These are phyloP conservation scores for Bruguiera hainesii DNA, from an alignment of 441 rosid species.

Conservation along the genomic window DNA sequence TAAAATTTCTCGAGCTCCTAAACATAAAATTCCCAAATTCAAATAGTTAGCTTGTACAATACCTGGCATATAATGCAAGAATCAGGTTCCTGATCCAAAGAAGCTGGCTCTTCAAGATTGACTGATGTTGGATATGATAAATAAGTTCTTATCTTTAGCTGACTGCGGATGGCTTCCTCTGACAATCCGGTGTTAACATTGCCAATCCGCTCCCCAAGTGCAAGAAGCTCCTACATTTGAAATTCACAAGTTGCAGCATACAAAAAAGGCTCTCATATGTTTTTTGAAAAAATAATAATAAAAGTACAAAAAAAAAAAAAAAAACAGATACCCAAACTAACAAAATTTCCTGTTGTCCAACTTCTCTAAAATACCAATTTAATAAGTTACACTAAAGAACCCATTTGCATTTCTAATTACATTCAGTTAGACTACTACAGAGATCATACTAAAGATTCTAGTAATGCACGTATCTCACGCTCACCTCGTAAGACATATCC, in stretches of 20 bases:
- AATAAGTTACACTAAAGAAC: too few species aligned
- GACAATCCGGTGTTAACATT: constrained; percentile 77
- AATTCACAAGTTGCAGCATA: constrained; percentile 1
- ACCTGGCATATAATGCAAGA: constrained; percentile 94
- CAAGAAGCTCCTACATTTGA: constrained; percentile 72
- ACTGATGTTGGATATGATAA: constrained; percentile 28
- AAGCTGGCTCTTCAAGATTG: constrained; percentile 61
- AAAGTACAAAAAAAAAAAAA: too few species aligned
- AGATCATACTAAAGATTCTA: neutral
- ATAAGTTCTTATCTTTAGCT: constrained; percentile 49
- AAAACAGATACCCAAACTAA: too few species aligned
- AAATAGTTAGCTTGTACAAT: constrained; percentile 13
- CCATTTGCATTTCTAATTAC: neutral
- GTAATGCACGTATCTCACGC: constrained; percentile 13
- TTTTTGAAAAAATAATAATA: too few species aligned
- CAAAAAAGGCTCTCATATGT: neutral
- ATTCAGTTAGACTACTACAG: neutral
- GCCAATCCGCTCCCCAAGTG: constrained; percentile 79
- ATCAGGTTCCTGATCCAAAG: constrained; percentile 51
- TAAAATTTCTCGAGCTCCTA: neutral
- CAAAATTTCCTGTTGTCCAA: too few species aligned
- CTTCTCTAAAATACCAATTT: too few species aligned
- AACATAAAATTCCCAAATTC: neutral
- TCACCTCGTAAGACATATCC: constrained; percentile 90
- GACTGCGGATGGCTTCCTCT: constrained; percentile 47